Evolutionary conservation across 345 rosid genomes (phyloP), one percentile per base, ranked within the genome.

Genomic region (Triadica sebifera): DNA sequence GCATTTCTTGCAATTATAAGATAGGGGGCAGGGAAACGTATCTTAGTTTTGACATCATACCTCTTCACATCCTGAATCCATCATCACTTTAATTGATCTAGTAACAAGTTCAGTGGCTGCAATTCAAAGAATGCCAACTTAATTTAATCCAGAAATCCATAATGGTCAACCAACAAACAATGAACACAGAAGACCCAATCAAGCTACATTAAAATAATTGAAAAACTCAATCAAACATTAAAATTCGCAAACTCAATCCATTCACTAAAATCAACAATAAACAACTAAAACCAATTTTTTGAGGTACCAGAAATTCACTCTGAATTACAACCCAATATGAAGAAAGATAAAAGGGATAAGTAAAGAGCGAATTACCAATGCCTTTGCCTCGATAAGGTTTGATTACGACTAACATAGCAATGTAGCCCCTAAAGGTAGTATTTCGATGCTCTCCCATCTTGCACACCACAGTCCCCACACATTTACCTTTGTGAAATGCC

Each of bases 21-120:
- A 41, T 8, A 41, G 45, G 45, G 45, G 0, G 8, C n/a, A n/a
- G n/a, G n/a, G n/a, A n/a, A n/a, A n/a, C n/a, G n/a, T n/a, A 41
- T 4, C 5, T 8, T 4, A 41, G 8, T 4, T 41, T 41, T 41
- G 45, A 41, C 45, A 1, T 41, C 45, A 41, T 41, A 94, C 98
- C 98, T 94, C 98, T 81, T 92, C 97, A 43, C 98, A 94, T 69
- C 98, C 98, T 0, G 97, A 89, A 73, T 91, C 95, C 97, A 87
- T 91, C 98, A 94, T 94, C 65, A 81, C 93, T 81, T 79, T 82
- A 77, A 94, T 92, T 0, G 97, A 89, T 81, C 97, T 89, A 56
- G 97, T 88, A 51, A 94, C 98, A 61, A 94, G 98, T 78, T 92
- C 98, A 0, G 96, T 86, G 6, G 98, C 98, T 93, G 86, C 84